Evolutionary conservation across 371 early-diverging fungal species (phyloP).

Genomic region (Circinella umbellata): DNA sequence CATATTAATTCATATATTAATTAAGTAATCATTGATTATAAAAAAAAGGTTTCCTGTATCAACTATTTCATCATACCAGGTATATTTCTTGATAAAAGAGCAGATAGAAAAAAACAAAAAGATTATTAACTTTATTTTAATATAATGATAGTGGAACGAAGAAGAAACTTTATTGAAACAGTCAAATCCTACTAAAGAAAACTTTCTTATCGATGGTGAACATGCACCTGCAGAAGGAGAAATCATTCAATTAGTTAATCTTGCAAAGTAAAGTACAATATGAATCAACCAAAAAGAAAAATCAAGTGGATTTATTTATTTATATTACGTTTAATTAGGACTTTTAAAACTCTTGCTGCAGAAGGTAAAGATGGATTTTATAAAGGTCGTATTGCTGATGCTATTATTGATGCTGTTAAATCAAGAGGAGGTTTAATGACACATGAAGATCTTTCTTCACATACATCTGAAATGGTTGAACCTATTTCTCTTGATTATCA

Average conservation of each 20-base stretch:
- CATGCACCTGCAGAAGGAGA: constrained; percentile 71
- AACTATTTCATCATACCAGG: constrained; percentile 30
- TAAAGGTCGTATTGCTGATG: constrained; percentile 75
- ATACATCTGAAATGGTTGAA: constrained; percentile 59
- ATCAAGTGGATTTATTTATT: background rate
- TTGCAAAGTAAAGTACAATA: constrained; percentile 58
- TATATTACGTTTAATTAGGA: constrained; percentile 30
- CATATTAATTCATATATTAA: too few relatives aligned
- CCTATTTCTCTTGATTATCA: constrained; percentile 75
- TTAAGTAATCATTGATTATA: constrained; percentile 10
- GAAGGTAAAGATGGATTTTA: constrained; percentile 83
- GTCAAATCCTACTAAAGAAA: constrained; percentile 49
- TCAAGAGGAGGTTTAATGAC: constrained; percentile 76
- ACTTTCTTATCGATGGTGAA: constrained; percentile 62
- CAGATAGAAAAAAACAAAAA: too few relatives aligned
- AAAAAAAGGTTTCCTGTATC: constrained; percentile 47
- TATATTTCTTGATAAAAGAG: constrained; percentile 6
- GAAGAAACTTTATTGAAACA: constrained; percentile 45
- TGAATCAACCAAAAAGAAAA: too few relatives aligned
- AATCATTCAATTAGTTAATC: constrained; percentile 60
- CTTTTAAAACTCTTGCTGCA: constrained; percentile 63
- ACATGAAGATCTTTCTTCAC: constrained; percentile 72
- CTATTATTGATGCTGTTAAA: constrained; percentile 69
- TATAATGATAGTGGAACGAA: constrained; percentile 57
- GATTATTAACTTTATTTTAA: too few relatives aligned